Evolutionary conservation across 2,329 filamentous ascomycete genomes (phyloP).

Genomic region (Colletotrichum camelliae): DNA sequence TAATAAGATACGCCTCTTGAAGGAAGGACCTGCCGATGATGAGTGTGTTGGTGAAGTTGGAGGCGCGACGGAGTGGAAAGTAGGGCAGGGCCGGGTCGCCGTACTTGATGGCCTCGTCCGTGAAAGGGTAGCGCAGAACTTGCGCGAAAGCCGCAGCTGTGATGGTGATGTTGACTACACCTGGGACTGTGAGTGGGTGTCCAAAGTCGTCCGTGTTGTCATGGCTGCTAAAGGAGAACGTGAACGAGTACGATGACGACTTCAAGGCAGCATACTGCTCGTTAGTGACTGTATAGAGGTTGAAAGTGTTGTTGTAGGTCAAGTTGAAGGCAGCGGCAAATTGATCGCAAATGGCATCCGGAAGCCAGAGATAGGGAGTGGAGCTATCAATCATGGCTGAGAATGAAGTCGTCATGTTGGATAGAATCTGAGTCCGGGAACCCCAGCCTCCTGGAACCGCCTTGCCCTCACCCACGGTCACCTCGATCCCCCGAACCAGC

Average conservation of each 20-base stretch:
- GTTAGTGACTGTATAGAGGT: slow-evolving; percentile 68
- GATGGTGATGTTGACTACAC: slow-evolving; percentile 62
- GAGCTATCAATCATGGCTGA: slow-evolving; percentile 67
- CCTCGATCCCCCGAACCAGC: slow-evolving; percentile 62
- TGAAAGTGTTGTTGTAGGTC: slow-evolving; percentile 66
- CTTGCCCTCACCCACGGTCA: slow-evolving; percentile 37
- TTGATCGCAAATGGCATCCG: slow-evolving; percentile 62
- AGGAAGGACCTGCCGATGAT: slow-evolving; percentile 73
- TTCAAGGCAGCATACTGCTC: slow-evolving; percentile 56
- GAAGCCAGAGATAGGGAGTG: slow-evolving; percentile 69
- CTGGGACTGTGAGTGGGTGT: slow-evolving; percentile 50
- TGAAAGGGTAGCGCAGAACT: slow-evolving; percentile 55
- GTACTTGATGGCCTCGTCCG: slow-evolving; percentile 46
- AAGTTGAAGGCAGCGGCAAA: slow-evolving; percentile 71
- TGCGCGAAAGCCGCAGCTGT: slow-evolving; percentile 57
- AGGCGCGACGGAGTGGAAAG: slow-evolving; percentile 66
- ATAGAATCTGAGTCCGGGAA: slow-evolving; percentile 41
- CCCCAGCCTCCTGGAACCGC: slow-evolving; percentile 43
- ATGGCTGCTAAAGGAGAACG: slow-evolving; percentile 61
- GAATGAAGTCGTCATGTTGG: slow-evolving; percentile 52
- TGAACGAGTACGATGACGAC: slow-evolving; percentile 53
- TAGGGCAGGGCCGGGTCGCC: slow-evolving; percentile 58
- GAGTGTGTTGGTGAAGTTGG: slow-evolving; percentile 51
- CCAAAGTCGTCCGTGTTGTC: slow-evolving; percentile 60
- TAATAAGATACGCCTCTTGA: slow-evolving; percentile 70